Base-by-base conservation (phyloP, 768 basidiomycete species). In the Boletus huronensis region DNA sequence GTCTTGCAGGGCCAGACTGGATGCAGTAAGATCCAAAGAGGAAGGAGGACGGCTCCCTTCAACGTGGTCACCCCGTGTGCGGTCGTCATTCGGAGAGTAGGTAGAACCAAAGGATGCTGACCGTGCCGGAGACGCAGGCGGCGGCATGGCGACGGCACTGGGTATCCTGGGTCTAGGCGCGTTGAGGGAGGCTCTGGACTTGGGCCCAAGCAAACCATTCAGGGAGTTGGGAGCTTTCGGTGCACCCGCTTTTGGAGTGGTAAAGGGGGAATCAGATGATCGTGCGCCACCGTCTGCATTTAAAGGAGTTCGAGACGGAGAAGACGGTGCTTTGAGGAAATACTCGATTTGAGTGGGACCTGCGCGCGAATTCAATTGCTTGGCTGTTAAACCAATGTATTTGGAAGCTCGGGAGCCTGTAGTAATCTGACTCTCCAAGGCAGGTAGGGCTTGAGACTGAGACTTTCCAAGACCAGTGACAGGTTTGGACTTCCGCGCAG, bases 341-440 rank as follows among this genome's bases (percentile, higher is more conserved):
- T 58, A 52, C 41, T 68, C 69, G 14, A 59, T 53, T 29, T 50
- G 55, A 50, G 48, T 43, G 19, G 63, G 48, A 29, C 54, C 52
- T 13, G 64, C 14, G 48, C 79, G 80, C 23, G 76, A 79, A 65
- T 70, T 82, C 55, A 95, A 79, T 61, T 93, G 89, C 65, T 87
- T 83, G 0, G 92, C 92, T 1, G 90, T 94, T 81, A 93, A 83
- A 16, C 84, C 83, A 31, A 87, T 76, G 66, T 93, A 94, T 68
- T 87, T 89, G 40, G 88, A 87, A 10, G 93, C 92, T 42, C 93
- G 78, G 3, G 91, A 91, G 3, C 92, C 92, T 6, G 84, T 84
- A 3, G 92, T 91, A 54, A 94, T 84, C 54, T 74, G 75, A 29
- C 68, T 58, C 50, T 74, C 72, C 31, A 68, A 59, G 6, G 56